Conservation (phyloP, 2,329 filamentous ascomycete genomes). For the Domatiomyces catenatus region DNA sequence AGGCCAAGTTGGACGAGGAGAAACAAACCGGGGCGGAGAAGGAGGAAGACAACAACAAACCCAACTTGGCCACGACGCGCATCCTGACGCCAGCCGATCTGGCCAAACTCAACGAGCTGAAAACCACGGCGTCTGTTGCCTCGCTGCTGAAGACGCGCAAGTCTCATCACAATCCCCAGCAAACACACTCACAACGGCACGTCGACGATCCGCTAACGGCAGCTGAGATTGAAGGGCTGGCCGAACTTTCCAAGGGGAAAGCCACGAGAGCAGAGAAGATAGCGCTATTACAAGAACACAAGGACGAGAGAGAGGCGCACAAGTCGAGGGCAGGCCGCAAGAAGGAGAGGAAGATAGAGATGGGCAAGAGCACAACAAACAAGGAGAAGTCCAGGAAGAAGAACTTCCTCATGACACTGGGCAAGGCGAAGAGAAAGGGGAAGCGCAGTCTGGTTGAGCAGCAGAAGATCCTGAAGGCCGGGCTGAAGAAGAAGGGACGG, state of each 20-base stretch:
- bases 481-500: constrained; percentile 53
- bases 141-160: constrained; percentile 34
- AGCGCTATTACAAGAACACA: constrained; percentile 66
- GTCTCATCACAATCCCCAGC: constrained; percentile 25
- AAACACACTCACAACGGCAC: constrained; percentile 44
- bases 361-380: constrained; percentile 94
- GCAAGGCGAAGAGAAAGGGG: constrained; percentile 89
- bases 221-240: constrained; percentile 77
- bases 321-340: constrained; percentile 71
- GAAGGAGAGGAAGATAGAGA: constrained; percentile 70
- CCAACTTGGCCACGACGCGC: constrained; percentile 74
- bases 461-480: constrained; percentile 61
- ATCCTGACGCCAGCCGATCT: constrained; percentile 93
- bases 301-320: constrained; percentile 62
- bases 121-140: constrained; percentile 55
- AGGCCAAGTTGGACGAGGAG: constrained; percentile 38
- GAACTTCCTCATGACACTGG: constrained; percentile 97
- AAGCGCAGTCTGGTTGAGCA: constrained; percentile 87
- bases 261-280: constrained; percentile 79
- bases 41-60: constrained; percentile 22
- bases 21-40: constrained; percentile 27
- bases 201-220: constrained; percentile 80
- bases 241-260: constrained; percentile 56
- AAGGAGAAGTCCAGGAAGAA: constrained; percentile 93
- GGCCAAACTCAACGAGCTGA: constrained; percentile 83